Evolutionary conservation across 352 stramenopile species (phyloP).

Genomic region (Phytopythium boreale): DNA sequence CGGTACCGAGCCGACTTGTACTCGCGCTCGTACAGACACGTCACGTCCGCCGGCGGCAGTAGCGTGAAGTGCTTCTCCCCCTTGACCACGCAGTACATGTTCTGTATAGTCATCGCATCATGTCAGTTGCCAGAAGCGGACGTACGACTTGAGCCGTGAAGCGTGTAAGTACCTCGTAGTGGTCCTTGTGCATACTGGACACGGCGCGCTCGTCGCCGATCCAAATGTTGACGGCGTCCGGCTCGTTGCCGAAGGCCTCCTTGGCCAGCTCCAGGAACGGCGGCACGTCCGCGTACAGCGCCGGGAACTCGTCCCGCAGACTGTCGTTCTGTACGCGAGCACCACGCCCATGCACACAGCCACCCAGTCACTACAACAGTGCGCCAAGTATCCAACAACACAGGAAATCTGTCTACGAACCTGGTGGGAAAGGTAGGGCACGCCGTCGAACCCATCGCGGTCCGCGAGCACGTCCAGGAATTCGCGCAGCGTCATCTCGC

Average conservation of each 20-base stretch:
- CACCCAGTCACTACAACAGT: not conserved
- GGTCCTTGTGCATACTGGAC: conserved; percentile 97
- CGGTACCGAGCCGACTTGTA: conserved; percentile 63
- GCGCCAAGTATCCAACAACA: no score
- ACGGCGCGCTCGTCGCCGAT: conserved; percentile 95
- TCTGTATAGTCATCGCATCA: conserved; percentile 43
- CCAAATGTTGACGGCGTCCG: conserved; percentile 96
- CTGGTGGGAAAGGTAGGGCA: conserved; percentile 85
- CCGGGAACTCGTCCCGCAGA: conserved; percentile 65
- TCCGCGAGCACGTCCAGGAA: conserved; percentile 54
- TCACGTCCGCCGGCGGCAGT: conserved; percentile 82
- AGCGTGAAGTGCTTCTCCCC: conserved; percentile 96
- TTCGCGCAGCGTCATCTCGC: conserved; percentile 57
- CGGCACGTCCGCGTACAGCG: conserved; percentile 61
- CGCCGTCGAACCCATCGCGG: conserved; percentile 56
- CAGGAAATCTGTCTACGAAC: conserved; percentile 4
- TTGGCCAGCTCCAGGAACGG: conserved; percentile 50
- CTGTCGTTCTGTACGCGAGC: conserved; percentile 65
- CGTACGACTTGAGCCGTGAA: no score
- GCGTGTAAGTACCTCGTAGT: conserved; percentile 97
- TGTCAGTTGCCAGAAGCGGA: not conserved
- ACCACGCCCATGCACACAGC: not conserved
- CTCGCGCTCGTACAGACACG: conserved; percentile 88
- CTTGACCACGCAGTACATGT: conserved; percentile 96
- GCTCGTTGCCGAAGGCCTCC: conserved; percentile 75